These are phyloP conservation scores for Wickerhamiella parazyma DNA, from an alignment of 805 yeast genomes.

Conservation along the genomic window DNA sequence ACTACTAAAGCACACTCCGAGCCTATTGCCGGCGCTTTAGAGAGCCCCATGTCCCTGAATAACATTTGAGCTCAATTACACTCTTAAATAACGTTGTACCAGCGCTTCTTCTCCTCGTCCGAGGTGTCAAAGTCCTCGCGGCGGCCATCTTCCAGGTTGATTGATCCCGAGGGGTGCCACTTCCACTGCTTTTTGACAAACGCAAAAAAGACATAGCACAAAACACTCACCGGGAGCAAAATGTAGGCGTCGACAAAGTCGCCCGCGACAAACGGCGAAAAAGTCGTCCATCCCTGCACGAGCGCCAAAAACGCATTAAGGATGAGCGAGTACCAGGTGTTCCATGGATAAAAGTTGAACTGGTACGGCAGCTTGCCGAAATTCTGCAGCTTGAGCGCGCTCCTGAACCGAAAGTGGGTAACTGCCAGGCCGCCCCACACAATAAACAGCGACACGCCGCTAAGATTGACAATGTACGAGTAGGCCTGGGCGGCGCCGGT, in stretches of 20 bases:
- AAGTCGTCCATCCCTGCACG: slow-evolving; percentile 54
- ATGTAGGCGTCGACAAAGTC: slow-evolving; percentile 48
- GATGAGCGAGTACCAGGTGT: slow-evolving; percentile 36
- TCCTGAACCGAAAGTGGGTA: slow-evolving; percentile 44
- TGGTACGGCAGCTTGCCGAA: slow-evolving; percentile 37
- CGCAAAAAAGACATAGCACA: slow-evolving; percentile 30
- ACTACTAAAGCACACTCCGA: no score
- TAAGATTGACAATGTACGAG: slow-evolving; percentile 43
- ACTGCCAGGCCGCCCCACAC: slow-evolving; percentile 52
- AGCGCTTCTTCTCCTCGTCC: background rate
- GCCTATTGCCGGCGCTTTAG: no score
- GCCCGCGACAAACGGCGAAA: slow-evolving; percentile 46
- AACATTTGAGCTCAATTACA: no score
- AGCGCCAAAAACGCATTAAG: slow-evolving; percentile 41
- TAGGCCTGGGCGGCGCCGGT: slow-evolving; percentile 51
- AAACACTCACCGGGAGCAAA: slow-evolving; percentile 42
- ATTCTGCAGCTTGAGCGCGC: slow-evolving; percentile 30
- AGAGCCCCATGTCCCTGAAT: background rate
- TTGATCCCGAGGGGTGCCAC: slow-evolving; percentile 28
- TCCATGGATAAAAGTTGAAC: slow-evolving; percentile 39
- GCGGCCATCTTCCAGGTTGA: slow-evolving; percentile 29
- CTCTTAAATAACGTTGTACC: slow-evolving; percentile 6
- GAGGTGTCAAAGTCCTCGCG: slow-evolving; percentile 14
- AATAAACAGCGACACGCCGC: slow-evolving; percentile 54
- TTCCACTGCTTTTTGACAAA: slow-evolving; percentile 28